Conservation (phyloP, 2,329 filamentous ascomycete species). For the Scleromitrula shiraiana region DNA sequence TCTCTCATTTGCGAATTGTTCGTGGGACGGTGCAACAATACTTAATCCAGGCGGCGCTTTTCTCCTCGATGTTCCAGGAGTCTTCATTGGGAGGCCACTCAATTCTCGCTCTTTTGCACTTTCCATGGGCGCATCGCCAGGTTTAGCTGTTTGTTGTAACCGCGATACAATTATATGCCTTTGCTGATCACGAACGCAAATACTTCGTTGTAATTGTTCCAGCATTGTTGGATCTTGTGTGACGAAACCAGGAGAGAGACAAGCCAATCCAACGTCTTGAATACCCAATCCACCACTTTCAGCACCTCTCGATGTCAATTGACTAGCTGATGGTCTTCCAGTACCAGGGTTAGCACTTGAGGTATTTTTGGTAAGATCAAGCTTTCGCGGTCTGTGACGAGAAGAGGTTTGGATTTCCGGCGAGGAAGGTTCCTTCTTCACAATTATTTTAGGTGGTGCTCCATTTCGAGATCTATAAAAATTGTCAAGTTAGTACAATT, state of each 20-base stretch:
- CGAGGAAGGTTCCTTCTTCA: conserved; percentile 93
- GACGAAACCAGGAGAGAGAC: conserved; percentile 89
- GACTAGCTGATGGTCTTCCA: conserved; percentile 58
- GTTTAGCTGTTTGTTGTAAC: conserved; percentile 78
- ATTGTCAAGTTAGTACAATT: conserved; percentile 14
- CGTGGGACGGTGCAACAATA: conserved; percentile 88
- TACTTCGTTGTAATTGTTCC: conserved; percentile 87
- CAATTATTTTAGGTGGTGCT: conserved; percentile 67
- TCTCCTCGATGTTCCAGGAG: conserved; percentile 65
- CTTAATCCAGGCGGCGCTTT: conserved; percentile 83
- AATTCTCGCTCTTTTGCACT: conserved; percentile 46
- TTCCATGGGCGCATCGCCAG: conserved; percentile 57
- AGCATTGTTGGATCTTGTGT: conserved; percentile 96
- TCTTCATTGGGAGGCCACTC: conserved; percentile 46
- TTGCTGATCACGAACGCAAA: conserved; percentile 90
- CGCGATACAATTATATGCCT: conserved; percentile 89
- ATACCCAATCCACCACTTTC: conserved; percentile 67
- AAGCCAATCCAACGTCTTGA: conserved; percentile 88
- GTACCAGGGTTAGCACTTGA: conserved; percentile 44
- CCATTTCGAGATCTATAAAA: conserved; percentile 44
- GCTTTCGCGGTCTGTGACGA: conserved; percentile 65
- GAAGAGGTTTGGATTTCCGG: conserved; percentile 63
- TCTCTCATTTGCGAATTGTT: conserved; percentile 86
- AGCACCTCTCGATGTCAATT: conserved; percentile 57
- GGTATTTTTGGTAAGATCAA: conserved; percentile 66